Conservation (phyloP, 495 filamentous ascomycete species). For the Aspergillus kassunensis region DNA sequence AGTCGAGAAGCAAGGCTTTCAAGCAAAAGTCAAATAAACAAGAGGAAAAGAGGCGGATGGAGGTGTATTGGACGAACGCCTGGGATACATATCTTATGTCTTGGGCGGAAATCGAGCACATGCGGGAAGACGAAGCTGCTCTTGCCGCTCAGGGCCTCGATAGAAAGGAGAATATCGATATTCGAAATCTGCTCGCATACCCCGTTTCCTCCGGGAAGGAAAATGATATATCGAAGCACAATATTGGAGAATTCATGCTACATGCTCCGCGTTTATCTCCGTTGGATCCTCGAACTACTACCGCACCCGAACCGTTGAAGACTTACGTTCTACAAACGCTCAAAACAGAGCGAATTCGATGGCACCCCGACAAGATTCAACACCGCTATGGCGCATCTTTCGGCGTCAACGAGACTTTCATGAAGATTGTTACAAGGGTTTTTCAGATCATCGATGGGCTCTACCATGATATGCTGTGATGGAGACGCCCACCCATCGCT, state of each 20-base stretch:
- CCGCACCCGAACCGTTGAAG: slow-evolving; percentile 17
- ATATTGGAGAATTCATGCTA: slow-evolving; percentile 61
- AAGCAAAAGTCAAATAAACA: too few relatives aligned
- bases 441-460: slow-evolving; percentile 87
- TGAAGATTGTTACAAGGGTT: slow-evolving; percentile 80
- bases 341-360: slow-evolving; percentile 83
- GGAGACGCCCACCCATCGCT: slow-evolving; percentile 16
- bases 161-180: slow-evolving; percentile 4
- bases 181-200: slow-evolving; percentile 66
- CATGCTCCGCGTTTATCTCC: too few relatives aligned
- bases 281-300: too few relatives aligned
- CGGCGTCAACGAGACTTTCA: slow-evolving; percentile 59
- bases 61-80: slow-evolving; percentile 43
- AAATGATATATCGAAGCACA: slow-evolving; percentile 57
- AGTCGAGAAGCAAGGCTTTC: slow-evolving; percentile 43
- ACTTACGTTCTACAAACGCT: slow-evolving; percentile 53
- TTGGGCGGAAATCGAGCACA: slow-evolving; percentile 56
- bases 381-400: slow-evolving; percentile 73
- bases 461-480: slow-evolving; percentile 59
- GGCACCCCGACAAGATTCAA: slow-evolving; percentile 99
- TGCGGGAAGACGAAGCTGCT: neutral
- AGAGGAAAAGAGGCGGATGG: too few relatives aligned
- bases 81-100: slow-evolving; percentile 63
- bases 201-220: slow-evolving; percentile 63
- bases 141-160: neutral